Evolutionary conservation across 1,284 basidiomycete species (phyloP).

Genomic region (Heterobasidion irregulare): DNA sequence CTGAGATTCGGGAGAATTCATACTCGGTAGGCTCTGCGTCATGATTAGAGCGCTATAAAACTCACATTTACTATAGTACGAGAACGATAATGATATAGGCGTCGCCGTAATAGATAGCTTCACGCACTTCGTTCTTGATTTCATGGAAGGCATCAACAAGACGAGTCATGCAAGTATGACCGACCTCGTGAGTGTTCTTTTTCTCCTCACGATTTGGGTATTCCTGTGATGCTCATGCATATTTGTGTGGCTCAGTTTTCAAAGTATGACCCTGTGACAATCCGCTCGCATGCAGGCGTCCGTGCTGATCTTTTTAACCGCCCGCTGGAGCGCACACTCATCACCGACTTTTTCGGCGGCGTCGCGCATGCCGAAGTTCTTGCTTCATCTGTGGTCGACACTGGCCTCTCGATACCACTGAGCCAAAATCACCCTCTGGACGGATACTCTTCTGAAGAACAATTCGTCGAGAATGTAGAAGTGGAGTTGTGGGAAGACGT

Average conservation of each 20-base stretch:
- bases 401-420: background rate
- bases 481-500: background rate
- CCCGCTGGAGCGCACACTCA: slow-evolving; percentile 58
- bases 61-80: slow-evolving; percentile 47
- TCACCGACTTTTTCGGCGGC: slow-evolving; percentile 96
- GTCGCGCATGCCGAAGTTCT: slow-evolving; percentile 78
- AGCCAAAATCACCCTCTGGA: background rate
- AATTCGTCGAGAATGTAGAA: background rate
- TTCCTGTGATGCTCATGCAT: background rate
- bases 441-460: background rate
- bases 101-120: slow-evolving; percentile 94
- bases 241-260: slow-evolving; percentile 51
- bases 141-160: slow-evolving; percentile 90
- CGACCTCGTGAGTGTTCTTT: slow-evolving; percentile 63
- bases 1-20: slow-evolving; percentile 83
- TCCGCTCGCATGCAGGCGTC: slow-evolving; percentile 83
- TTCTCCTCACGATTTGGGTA: slow-evolving; percentile 1
- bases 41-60: background rate
- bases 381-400: background rate
- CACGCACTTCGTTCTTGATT: slow-evolving; percentile 88
- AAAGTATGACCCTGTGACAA: slow-evolving; percentile 66
- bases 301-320: slow-evolving; percentile 78
- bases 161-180: slow-evolving; percentile 76
- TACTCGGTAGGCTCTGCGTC: slow-evolving; percentile 65
- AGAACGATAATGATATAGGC: slow-evolving; percentile 89